Conservation (phyloP, 2,329 filamentous ascomycete species). For the Monosporascus sp. region DNA sequence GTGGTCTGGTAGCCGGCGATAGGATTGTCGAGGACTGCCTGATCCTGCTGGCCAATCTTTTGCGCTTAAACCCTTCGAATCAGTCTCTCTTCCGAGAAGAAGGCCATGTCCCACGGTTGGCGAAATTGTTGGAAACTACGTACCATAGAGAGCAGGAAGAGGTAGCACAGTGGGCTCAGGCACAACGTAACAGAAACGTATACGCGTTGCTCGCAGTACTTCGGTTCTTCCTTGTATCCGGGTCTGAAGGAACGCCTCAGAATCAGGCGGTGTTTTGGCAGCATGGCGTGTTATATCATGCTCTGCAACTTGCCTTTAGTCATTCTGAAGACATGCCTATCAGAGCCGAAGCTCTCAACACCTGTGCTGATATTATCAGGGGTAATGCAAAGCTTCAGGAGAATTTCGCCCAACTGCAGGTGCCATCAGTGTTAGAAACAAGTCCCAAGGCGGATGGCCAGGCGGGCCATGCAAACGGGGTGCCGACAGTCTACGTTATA, state of each 20-base stretch:
- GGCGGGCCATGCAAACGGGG: constrained; percentile 39
- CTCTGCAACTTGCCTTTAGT: constrained; percentile 78
- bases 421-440: constrained; percentile 52
- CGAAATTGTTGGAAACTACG: constrained; percentile 59
- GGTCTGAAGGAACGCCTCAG: constrained; percentile 71
- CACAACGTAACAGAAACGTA: constrained; percentile 80
- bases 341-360: constrained; percentile 76
- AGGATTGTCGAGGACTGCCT: constrained; percentile 90
- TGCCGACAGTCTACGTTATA: constrained; percentile 75
- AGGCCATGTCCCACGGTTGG: constrained; percentile 69
- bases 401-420: constrained; percentile 80
- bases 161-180: constrained; percentile 67
- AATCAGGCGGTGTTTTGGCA: constrained; percentile 87
- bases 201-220: constrained; percentile 86
- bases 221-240: constrained; percentile 75
- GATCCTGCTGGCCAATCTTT: constrained; percentile 81
- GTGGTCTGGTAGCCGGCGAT: constrained; percentile 74
- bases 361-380: constrained; percentile 83
- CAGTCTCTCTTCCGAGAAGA: constrained; percentile 92
- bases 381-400: constrained; percentile 78
- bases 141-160: constrained; percentile 50
- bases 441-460: constrained; percentile 32
- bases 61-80: constrained; percentile 83
- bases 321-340: constrained; percentile 67
- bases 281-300: constrained; percentile 70